These are phyloP conservation scores for Solanum lignicaule DNA, from an alignment of 257 asterid species.

Conservation along the genomic window DNA sequence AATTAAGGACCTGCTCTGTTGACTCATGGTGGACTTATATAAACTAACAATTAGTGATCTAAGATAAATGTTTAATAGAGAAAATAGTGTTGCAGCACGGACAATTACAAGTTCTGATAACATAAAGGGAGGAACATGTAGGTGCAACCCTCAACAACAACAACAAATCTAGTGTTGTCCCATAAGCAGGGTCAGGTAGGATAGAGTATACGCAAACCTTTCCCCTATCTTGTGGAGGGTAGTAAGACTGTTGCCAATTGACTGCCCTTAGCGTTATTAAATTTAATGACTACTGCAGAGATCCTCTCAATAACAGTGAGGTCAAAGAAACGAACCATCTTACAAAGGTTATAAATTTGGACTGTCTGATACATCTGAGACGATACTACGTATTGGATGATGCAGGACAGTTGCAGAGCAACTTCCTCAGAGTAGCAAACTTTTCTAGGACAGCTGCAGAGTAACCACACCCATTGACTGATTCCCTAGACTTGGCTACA, in stretches of 20 bases:
- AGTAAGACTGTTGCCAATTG: background rate
- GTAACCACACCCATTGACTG: background rate
- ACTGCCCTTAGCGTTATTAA: background rate
- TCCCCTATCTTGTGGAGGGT: background rate
- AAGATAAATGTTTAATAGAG: too few relatives aligned
- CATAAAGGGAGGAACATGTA: background rate
- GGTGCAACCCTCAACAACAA: background rate
- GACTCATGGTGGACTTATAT: too few relatives aligned
- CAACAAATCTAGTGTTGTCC: background rate
- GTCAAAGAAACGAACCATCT: background rate
- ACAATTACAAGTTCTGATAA: background rate
- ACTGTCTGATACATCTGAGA: background rate
- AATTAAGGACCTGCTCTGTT: too few relatives aligned
- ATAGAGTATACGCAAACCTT: background rate
- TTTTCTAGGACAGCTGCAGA: background rate
- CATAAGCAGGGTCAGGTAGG: background rate
- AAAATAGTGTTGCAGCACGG: too few relatives aligned
- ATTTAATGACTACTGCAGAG: background rate
- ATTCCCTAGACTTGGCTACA: background rate
- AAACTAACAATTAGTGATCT: too few relatives aligned
- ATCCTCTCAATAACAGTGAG: background rate
- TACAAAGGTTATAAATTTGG: background rate
- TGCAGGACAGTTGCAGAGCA: too few relatives aligned
- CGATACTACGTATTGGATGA: background rate
- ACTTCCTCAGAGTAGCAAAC: background rate